A percentile compares a stretch with the other conserved stretches of the same genome.
Evolutionary conservation across 2,329 filamentous ascomycete species (phyloP).

Genomic region (Phialemonium atrogriseum): DNA sequence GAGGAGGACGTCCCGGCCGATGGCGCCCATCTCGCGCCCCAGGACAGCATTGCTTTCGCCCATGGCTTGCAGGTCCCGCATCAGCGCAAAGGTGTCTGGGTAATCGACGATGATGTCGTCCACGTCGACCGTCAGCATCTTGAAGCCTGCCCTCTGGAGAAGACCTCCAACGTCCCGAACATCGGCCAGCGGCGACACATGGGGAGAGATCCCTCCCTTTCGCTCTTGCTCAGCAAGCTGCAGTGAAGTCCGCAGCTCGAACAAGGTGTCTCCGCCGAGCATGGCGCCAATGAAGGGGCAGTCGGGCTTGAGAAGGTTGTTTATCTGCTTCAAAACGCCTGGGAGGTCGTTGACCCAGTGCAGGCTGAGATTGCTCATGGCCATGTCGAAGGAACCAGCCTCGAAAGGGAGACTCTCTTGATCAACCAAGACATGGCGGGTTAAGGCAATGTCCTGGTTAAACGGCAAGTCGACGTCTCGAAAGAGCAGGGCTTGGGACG

Average conservation of each 20-base stretch:
- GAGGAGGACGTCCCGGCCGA: slow-evolving; percentile 75
- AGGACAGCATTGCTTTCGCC: slow-evolving; percentile 87
- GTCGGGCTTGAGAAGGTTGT: slow-evolving; percentile 81
- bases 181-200: slow-evolving; percentile 86
- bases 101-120: slow-evolving; percentile 97
- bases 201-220: slow-evolving; percentile 82
- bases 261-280: slow-evolving; percentile 91
- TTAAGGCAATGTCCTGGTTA: slow-evolving; percentile 65
- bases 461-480: slow-evolving; percentile 70
- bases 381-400: slow-evolving; percentile 74
- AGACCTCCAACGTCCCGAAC: slow-evolving; percentile 86
- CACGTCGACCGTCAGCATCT: slow-evolving; percentile 91
- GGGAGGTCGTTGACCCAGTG: slow-evolving; percentile 99
- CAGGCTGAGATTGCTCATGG: slow-evolving; percentile 79
- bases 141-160: slow-evolving; percentile 81
- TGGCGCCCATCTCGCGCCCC: slow-evolving; percentile 69
- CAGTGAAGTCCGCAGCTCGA: slow-evolving; percentile 84
- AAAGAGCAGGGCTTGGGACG: slow-evolving; percentile 68
- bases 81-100: slow-evolving; percentile 79
- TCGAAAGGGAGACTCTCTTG: slow-evolving; percentile 70
- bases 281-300: slow-evolving; percentile 90
- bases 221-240: slow-evolving; percentile 89
- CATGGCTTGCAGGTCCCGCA: slow-evolving; percentile 94
- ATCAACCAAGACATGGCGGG: slow-evolving; percentile 64
- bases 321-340: slow-evolving; percentile 74